A percentile compares a stretch with the other conserved stretches of the same genome.
Conservation (phyloP, 768 basidiomycete genomes). For the Russula emetica region DNA sequence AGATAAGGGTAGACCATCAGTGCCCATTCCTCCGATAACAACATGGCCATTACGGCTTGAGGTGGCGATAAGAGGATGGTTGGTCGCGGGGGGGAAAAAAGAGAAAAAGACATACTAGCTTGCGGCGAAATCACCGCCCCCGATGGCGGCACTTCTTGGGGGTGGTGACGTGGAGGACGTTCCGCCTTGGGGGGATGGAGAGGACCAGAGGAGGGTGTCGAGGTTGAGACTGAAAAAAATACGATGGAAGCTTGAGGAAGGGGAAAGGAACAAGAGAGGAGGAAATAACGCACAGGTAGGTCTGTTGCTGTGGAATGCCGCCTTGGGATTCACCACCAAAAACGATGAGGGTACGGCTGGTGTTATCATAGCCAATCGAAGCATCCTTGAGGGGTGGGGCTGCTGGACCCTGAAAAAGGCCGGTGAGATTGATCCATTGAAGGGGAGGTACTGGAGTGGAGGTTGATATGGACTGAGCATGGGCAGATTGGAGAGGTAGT, state of each 20-base stretch:
- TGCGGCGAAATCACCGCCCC: conserved; percentile 68
- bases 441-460: conserved; percentile 55
- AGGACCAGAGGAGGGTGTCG: conserved; percentile 55
- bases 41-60: conserved; percentile 68
- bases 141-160: conserved; percentile 58
- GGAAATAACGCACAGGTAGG: conserved; percentile 54
- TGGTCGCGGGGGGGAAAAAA: background rate
- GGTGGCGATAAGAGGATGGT: conserved; percentile 26
- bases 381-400: conserved; percentile 64
- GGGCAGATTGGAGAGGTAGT: conserved; percentile 29
- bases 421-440: conserved; percentile 67
- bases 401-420: conserved; percentile 49
- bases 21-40: conserved; percentile 64
- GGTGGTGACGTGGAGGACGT: conserved; percentile 46
- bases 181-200: conserved; percentile 48
- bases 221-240: conserved; percentile 52
- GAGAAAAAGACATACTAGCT: conserved; percentile 60
- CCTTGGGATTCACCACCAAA: conserved; percentile 73
- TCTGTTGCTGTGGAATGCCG: conserved; percentile 57
- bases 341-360: conserved; percentile 55
- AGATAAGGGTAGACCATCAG: conserved; percentile 48
- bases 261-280: background rate
- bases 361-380: conserved; percentile 53
- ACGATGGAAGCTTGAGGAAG: conserved; percentile 17
- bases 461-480: conserved; percentile 50